Percentiles rank a stretch among this genome's conserved stretches.
These are phyloP conservation scores for Juglanconis juglandina DNA, from an alignment of 2,329 filamentous ascomycete species.

Conservation along the genomic window DNA sequence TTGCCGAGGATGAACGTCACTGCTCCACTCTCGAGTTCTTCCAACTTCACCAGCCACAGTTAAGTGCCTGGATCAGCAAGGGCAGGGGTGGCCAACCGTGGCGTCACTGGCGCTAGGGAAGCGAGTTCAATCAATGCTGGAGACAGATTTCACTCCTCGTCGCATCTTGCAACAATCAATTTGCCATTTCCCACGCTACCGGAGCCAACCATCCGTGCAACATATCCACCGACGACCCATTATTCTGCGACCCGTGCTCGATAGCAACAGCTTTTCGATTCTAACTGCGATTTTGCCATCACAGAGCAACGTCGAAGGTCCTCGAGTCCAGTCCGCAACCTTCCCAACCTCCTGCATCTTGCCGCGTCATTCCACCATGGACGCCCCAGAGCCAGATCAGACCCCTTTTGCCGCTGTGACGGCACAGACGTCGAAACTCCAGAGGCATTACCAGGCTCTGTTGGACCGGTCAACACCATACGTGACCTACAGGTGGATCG, in stretches of 20 bases:
- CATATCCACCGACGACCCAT: conserved; percentile 3
- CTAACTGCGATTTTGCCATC: background rate
- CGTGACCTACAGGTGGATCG: conserved; percentile 84
- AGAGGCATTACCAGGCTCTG: conserved; percentile 89
- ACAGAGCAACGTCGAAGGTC: background rate
- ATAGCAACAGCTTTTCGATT: background rate
- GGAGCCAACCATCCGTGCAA: conserved; percentile 16
- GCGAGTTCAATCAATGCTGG: background rate
- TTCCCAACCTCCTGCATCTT: background rate
- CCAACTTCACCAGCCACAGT: background rate
- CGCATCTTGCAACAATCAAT: background rate
- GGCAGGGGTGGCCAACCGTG: too few species aligned
- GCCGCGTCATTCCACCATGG: conserved; percentile 55
- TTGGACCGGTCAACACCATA: conserved; percentile 92
- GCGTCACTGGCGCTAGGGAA: too few species aligned
- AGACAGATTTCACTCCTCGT: conserved; percentile 10
- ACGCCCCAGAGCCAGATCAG: conserved; percentile 80
- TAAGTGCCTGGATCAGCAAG: background rate
- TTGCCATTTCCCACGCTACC: background rate
- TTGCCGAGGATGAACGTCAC: conserved; percentile 3
- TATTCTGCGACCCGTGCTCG: background rate
- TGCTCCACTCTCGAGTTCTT: background rate
- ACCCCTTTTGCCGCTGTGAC: conserved; percentile 89
- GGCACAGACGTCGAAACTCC: conserved; percentile 74
- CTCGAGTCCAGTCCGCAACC: background rate